Conservation (phyloP, 352 stramenopile species). For the Pythium phragmiticola region DNA sequence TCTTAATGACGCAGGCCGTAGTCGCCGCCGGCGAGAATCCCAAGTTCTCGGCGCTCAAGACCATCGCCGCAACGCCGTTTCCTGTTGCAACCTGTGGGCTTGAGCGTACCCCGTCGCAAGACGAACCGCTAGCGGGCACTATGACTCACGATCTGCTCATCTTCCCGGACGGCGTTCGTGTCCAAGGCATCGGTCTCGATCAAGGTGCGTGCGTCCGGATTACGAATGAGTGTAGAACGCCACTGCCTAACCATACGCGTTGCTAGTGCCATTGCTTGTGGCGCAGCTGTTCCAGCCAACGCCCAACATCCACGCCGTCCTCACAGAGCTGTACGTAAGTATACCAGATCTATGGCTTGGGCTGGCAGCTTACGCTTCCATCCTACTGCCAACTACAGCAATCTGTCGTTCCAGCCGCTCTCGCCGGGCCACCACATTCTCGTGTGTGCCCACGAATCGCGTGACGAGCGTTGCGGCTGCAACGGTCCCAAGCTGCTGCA, state of each 20-base stretch:
- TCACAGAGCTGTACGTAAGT: conserved; percentile 12
- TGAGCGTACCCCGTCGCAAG: not conserved
- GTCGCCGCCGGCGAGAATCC: conserved; percentile 4
- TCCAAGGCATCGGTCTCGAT: conserved; percentile 43
- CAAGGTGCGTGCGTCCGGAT: conserved; percentile 37
- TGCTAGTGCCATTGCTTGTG: conserved; percentile 15
- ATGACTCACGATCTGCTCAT: conserved; percentile 60
- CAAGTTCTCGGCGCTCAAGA: conserved; percentile 24
- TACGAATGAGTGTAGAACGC: not conserved
- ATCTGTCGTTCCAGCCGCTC: conserved; percentile 39
- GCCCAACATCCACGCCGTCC: conserved; percentile 5
- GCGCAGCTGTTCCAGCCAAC: conserved; percentile 9
- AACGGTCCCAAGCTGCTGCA: conserved; percentile 65
- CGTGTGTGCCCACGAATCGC: conserved; percentile 59
- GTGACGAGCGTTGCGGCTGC: conserved; percentile 72
- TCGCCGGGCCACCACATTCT: conserved; percentile 57
- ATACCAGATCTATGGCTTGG: not conserved
- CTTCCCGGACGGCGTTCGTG: conserved; percentile 63
- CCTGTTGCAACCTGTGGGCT: conserved; percentile 14
- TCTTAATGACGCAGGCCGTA: conserved; percentile 4
- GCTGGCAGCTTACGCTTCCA: not conserved
- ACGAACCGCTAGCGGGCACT: not conserved
- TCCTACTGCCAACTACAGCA: conserved; percentile 24
- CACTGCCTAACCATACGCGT: not conserved
- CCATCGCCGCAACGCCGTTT: conserved; percentile 57